Conservation (phyloP, 306 rosid genomes). For the Vicia villosa region DNA sequence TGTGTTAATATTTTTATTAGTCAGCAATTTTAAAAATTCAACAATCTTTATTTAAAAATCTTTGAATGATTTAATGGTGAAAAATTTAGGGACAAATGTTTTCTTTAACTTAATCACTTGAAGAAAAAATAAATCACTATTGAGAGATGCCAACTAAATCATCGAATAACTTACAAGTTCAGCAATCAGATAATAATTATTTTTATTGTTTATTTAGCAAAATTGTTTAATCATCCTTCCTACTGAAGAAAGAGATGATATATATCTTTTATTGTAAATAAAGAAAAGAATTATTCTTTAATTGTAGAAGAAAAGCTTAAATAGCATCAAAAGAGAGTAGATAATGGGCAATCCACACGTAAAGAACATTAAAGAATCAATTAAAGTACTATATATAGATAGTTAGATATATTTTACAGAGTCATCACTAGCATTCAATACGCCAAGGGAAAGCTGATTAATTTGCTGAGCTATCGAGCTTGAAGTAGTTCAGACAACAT, state of each 20-base stretch:
- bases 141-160: no score
- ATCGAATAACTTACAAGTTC: no score
- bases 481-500: not conserved
- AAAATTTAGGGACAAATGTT: no score
- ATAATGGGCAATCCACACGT: not conserved
- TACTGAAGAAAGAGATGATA: not conserved
- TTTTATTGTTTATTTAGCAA: no score
- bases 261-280: not conserved
- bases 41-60: no score
- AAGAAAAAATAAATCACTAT: no score
- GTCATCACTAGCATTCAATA: no score
- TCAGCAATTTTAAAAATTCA: no score
- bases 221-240: not conserved
- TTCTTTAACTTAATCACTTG: no score
- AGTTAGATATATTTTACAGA: not conserved
- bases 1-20: no score
- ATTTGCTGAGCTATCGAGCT: not conserved
- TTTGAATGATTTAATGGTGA: no score
- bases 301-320: not conserved
- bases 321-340: not conserved
- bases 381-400: not conserved
- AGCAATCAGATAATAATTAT: no score
- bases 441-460: not conserved
- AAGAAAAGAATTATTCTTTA: constrained; percentile 6
- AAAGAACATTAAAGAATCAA: not conserved